Conservation (phyloP, 2,329 filamentous ascomycete species). For the Raffaelea albimanens region DNA sequence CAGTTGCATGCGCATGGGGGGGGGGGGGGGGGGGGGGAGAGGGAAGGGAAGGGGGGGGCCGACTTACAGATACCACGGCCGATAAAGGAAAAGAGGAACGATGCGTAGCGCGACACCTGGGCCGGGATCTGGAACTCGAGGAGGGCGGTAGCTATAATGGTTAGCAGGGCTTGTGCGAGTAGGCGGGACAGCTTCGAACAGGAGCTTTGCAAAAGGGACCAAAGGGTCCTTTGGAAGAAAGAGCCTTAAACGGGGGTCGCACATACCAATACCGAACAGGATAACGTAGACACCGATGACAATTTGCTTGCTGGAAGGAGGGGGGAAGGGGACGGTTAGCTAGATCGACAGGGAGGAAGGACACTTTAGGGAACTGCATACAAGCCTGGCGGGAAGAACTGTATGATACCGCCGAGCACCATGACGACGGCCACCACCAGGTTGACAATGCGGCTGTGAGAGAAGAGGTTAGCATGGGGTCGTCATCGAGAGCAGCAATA, state of each 20-base stretch:
- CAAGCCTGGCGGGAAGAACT: conserved; percentile 56
- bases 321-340: conserved; percentile 4
- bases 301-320: conserved; percentile 49
- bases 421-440: conserved; percentile 79
- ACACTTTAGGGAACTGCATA: conserved; percentile 31
- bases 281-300: conserved; percentile 83
- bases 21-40: background rate
- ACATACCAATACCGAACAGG: conserved; percentile 75
- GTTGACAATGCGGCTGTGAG: conserved; percentile 81
- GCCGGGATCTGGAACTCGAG: conserved; percentile 93
- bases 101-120: conserved; percentile 85
- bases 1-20: background rate
- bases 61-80: conserved; percentile 84
- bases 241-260: background rate
- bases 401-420: conserved; percentile 70
- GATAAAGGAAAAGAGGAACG: conserved; percentile 95
- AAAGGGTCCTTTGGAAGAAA: too few species aligned
- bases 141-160: conserved; percentile 50
- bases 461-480: conserved; percentile 25
- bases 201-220: background rate
- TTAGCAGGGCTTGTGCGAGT: conserved; percentile 6
- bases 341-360: background rate
- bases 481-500: too few species aligned
- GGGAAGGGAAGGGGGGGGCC: background rate
- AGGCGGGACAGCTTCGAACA: conserved; percentile 9